These are phyloP conservation scores for Rhizophagus sp. DNA, from an alignment of 192 early-diverging fungal genomes.

Conservation along the genomic window DNA sequence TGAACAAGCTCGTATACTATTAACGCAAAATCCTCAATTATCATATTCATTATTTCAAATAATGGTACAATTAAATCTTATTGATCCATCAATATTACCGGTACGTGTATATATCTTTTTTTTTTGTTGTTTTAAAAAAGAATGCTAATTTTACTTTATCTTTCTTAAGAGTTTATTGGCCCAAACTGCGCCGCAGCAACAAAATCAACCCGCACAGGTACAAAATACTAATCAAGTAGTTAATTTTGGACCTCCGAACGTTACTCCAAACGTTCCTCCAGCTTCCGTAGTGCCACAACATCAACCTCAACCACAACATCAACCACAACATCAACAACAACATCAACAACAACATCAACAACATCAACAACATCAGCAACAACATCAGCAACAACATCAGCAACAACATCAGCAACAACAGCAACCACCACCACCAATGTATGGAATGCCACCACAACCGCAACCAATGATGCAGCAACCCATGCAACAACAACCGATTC, in stretches of 20 bases:
- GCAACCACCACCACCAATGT: slow-evolving; percentile 33
- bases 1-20: slow-evolving; percentile 65
- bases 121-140: neutral
- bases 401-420: slow-evolving; percentile 29
- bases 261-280: neutral
- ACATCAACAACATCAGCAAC: too few relatives aligned
- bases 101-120: neutral
- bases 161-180: neutral
- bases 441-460: slow-evolving; percentile 31
- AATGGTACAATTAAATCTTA: slow-evolving; percentile 67
- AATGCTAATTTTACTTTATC: neutral
- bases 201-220: neutral
- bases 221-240: neutral
- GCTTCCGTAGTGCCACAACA: neutral
- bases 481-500: slow-evolving; percentile 26
- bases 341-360: neutral
- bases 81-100: slow-evolving; percentile 11
- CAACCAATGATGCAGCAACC: slow-evolving; percentile 3
- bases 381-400: too few relatives aligned
- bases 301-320: neutral
- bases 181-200: neutral
- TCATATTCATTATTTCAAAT: slow-evolving; percentile 85
- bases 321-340: slow-evolving; percentile 25
- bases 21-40: slow-evolving; percentile 78
- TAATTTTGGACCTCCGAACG: neutral